Evolutionary conservation across 2,329 filamentous ascomycete genomes (phyloP), one percentile per base, ranked within the genome.

Genomic region (Biscogniauxia marginata): DNA sequence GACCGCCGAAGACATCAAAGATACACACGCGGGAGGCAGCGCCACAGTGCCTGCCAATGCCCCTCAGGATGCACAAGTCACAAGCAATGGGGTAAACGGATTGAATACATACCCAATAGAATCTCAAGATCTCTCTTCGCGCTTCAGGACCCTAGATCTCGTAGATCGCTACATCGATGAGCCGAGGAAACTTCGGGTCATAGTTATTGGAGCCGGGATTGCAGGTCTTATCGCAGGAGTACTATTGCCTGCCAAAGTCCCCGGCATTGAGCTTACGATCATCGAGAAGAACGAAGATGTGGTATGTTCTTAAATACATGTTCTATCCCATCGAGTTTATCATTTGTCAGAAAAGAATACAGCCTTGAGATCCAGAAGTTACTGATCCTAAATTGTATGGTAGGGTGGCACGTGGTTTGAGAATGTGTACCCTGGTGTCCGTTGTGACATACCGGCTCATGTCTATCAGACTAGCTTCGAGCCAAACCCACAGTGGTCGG

Each of bases 381-480:
- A n/a, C 30, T 39, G n/a, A 39, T 9, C 25, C 8, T 45, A 45
- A 52, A 9, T 6, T 6, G 4, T 13, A n/a, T 19, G 3, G 21
- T 34, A 79, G 75, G 79, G 79, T 24, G 79, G 80, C 1, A 82
- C 78, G 3, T 84, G 80, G 80, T 75, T 79, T 49, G 79, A 81
- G 57, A 83, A 83, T 53, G 67, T 76, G 3, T 89, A 88, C 59
- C 85, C 85, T 0, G 86, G 85, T 1, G 84, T 88, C 0, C 75
- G 84, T 45, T 90, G 87, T 62, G 86, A 90, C 67, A 83, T 90
- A 13, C 85, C 87, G 0, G 82, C 86, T 0, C 85, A 89, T 67
- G 85, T 87, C 19, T 91, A 91, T 63, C 87, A 90, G 65, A 82
- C 82, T 7, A 85, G 84, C 0, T 90, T 89, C 67, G 77, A 78